Base-by-base conservation (phyloP, 306 rosid species). In the Abrus precatorius region DNA sequence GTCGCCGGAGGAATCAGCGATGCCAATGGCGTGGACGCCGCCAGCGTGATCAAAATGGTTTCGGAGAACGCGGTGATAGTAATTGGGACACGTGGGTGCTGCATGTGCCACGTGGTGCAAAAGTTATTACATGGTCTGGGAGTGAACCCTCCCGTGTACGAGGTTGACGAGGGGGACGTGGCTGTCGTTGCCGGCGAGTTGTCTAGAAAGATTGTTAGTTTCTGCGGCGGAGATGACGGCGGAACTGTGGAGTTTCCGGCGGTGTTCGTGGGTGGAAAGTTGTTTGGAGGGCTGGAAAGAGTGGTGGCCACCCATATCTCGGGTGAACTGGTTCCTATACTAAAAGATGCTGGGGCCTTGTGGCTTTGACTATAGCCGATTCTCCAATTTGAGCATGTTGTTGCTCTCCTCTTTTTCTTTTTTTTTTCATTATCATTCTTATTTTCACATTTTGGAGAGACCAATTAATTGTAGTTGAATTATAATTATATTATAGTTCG, bases 211-310 rank as follows among this genome's bases (percentile, higher is more conserved):
- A 12, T 27, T 52, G 56, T 34, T 4, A 7, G 55, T 14, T 5
- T 12, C 40, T 36, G 40, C 1, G 34, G 9, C 2, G 54, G 50
- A 3, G 76, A 32, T 1, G 40, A 9, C 0, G 70, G 44, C 1
- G 71, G 36, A 1, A 8, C 12, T 62, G 50, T 83, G 27, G 87
- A 91, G 86, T 89, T 91, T 62, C 95, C 97, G 72, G 89, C 72
- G 68, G 88, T 93, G 67, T 93, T 91, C 36, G 91, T 93, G 2
- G 94, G 96, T 0, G 97, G 96, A 13, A 93, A 89, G 84, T 66
- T 81, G 84, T 87, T 93, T 27, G 97, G 97, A n/a, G 97, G 94
- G 30, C 80, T 93, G 84, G 96, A 93, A 43, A 86, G 66, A 59
- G 87, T 93, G 27, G 86, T 93, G 87, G 92, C 91, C 1, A 55